A percentile compares a stretch with the other conserved stretches of the same genome.
phyloP scores from a whole-genome alignment of 768 basidiomycete species.

The Cubamyces sp. region DNA sequence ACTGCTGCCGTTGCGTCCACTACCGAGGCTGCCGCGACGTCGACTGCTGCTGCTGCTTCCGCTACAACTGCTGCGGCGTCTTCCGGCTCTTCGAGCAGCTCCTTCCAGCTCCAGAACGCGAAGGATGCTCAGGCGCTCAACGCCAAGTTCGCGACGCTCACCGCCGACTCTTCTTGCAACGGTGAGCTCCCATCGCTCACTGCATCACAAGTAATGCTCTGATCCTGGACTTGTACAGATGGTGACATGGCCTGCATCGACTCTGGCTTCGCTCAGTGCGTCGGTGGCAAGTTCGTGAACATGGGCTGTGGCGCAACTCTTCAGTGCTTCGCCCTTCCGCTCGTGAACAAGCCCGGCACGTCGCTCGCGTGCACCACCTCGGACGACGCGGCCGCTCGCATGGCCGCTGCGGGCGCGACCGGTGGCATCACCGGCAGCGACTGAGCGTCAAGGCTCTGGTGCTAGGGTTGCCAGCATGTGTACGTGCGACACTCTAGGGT shows the following conservation, averaged over 20 bases:
- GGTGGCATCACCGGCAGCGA: constrained; percentile 35
- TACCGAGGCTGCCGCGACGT: constrained; percentile 27
- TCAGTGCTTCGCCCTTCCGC: constrained; percentile 47
- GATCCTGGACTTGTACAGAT: constrained; percentile 24
- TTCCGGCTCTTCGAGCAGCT: constrained; percentile 10
- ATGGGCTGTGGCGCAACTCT: constrained; percentile 37
- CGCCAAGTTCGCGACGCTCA: constrained; percentile 37
- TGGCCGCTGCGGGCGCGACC: constrained; percentile 40
- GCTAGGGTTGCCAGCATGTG: not conserved
- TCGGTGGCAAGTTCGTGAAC: constrained; percentile 39
- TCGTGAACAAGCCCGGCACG: constrained; percentile 47
- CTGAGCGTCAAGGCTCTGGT: constrained; percentile 3
- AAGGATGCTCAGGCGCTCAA: constrained; percentile 39
- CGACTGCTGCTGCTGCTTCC: constrained; percentile 20
- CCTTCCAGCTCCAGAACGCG: constrained; percentile 37
- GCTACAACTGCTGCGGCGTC: constrained; percentile 16
- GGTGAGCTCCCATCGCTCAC: constrained; percentile 20
- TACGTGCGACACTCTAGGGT: not conserved
- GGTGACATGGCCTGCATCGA: constrained; percentile 43
- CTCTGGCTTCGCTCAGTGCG: constrained; percentile 47
- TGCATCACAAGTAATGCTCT: not conserved
- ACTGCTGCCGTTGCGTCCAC: constrained; percentile 7
- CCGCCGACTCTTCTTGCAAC: constrained; percentile 31
- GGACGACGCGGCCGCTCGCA: constrained; percentile 40
- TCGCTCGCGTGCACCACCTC: constrained; percentile 42